phyloP scores from a whole-genome alignment of 495 filamentous ascomycete genomes.

The Penicillium atrosanguineum region DNA sequence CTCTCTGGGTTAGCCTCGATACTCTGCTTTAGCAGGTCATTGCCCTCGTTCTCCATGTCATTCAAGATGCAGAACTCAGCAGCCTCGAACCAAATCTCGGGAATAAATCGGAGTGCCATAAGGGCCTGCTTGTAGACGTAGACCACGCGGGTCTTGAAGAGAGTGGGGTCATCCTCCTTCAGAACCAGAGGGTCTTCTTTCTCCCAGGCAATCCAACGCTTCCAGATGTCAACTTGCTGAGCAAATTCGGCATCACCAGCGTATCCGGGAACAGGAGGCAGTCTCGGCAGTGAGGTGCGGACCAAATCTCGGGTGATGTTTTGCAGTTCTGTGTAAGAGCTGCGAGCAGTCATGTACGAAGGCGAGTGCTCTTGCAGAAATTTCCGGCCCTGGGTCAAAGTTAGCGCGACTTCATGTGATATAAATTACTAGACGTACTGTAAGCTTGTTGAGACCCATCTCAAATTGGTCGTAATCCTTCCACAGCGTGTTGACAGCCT shows the following conservation, averaged over 20 bases:
- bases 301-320: conserved; percentile 77
- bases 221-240: conserved; percentile 88
- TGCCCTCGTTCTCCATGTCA: conserved; percentile 63
- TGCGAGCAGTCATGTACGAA: conserved; percentile 89
- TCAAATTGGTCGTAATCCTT: conserved; percentile 98
- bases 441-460: conserved; percentile 84
- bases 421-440: conserved; percentile 44
- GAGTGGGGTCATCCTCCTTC: conserved; percentile 68
- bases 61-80: conserved; percentile 90
- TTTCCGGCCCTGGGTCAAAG: conserved; percentile 69
- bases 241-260: conserved; percentile 83
- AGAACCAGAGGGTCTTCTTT: conserved; percentile 86
- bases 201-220: conserved; percentile 91
- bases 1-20: conserved; percentile 91
- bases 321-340: conserved; percentile 75
- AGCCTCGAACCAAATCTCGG: conserved; percentile 93
- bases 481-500: conserved; percentile 79
- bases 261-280: conserved; percentile 82
- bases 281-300: conserved; percentile 71
- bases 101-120: conserved; percentile 91
- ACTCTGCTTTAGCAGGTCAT: conserved; percentile 76
- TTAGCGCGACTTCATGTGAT: conserved; percentile 21
- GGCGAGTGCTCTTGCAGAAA: conserved; percentile 88
- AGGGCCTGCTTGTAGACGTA: conserved; percentile 92
- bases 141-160: conserved; percentile 72